Evolutionary conservation across 2,329 filamentous ascomycete species (phyloP).

Genomic region (Tolypocladium ovalisporum): DNA sequence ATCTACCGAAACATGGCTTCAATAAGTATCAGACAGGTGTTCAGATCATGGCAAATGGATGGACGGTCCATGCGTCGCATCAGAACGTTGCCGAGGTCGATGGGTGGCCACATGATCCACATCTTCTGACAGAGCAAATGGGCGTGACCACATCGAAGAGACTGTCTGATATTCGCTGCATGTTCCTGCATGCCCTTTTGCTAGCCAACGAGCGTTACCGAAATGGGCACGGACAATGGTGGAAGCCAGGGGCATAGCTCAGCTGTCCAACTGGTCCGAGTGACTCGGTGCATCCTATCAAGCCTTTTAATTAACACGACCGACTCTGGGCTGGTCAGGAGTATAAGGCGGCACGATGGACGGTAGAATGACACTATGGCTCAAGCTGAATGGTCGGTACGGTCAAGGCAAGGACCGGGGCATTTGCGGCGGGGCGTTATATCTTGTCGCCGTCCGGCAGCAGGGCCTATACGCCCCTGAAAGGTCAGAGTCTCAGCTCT

Average conservation of each 20-base stretch:
- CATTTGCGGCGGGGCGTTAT: neutral
- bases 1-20: neutral
- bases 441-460: neutral
- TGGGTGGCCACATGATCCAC: neutral
- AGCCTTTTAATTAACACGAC: neutral
- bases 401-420: neutral
- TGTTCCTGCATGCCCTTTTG: neutral
- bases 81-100: neutral
- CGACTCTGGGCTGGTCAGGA: neutral
- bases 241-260: neutral
- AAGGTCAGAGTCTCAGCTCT: neutral
- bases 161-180: neutral
- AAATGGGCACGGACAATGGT: neutral
- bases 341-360: neutral
- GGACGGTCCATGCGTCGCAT: neutral
- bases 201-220: neutral
- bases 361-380: neutral
- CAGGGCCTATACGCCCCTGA: neutral
- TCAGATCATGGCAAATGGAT: neutral
- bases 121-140: neutral
- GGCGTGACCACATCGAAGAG: neutral
- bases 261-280: neutral
- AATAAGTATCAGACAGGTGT: neutral
- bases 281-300: neutral
- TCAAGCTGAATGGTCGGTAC: neutral